Evolutionary conservation across 139 green algal genomes (phyloP), one percentile per base, ranked within the genome.

Genomic region (Klebsormidium nitens): DNA sequence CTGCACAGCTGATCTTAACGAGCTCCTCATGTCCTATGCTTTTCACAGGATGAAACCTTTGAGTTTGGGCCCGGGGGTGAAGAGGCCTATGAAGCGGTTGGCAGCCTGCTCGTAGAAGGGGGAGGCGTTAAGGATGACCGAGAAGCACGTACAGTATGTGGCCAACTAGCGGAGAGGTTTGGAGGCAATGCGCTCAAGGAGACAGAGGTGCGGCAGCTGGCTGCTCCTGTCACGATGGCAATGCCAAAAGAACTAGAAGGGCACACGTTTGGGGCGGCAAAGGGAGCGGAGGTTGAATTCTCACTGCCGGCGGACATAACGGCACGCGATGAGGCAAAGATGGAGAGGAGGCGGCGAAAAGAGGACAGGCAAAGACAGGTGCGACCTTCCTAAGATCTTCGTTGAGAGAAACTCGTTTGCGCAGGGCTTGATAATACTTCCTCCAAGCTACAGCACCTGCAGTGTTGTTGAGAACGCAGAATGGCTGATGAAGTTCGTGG

Each of bases 321-420:
- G 8, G 72, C 62, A 32, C 52, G 72, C 32, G 72, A 79, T 40
- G 34, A 50, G 47, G 28, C 19, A 14, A 79, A 79, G 38, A 31
- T 79, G 8, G 72, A 79, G 72, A 34, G 72, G 2, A 17, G 36
- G 26, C 69, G 47, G 36, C 35, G 65, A n/a, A 75, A 68, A 35
- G 72, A 78, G n/a, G 72, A 79, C 17, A 32, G 66, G n/a, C 50
- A 75, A 34, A 49, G 72, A 14, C 63, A 59, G 68, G 68, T 75
- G 57, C 19, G 49, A 61, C 52, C 6, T 61, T 11, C 14, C 46
- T 55, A 23, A 55, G 23, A 23, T 55, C 46, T 23, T 55, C 23
- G 23, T 55, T 55, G 46, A 55, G 46, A 55, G 23, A 23, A 55
- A 55, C n/a, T n/a, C n/a, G n/a, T n/a, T n/a, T n/a, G n/a, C n/a